Evolutionary conservation across 2,329 filamentous ascomycete genomes (phyloP), one percentile per base, ranked within the genome.

Genomic region (Beauveria medogensis): DNA sequence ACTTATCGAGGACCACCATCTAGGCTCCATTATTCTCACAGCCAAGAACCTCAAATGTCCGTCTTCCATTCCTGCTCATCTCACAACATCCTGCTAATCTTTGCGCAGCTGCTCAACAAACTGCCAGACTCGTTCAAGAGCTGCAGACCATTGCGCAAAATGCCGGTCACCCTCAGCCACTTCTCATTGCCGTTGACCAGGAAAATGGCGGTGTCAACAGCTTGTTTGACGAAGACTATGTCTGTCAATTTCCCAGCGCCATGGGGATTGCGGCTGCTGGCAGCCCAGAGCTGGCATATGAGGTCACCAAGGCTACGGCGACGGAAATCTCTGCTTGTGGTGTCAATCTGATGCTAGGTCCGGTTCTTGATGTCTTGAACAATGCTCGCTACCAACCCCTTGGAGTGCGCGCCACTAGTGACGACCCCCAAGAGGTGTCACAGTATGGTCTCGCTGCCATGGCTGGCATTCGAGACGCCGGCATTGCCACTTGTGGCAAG

Each of bases 171-270:
- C 88, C 90, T 3, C 88, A 93, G 3, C 94, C 94, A 2, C 78
- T 99, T 20, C 80, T 95, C 59, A 97, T 99, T 67, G 92, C 90
- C 44, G 79, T 97, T 43, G 94, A 97, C 71, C 94, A 99, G 72
- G 94, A 99, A 73, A 97, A 99, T 84, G 94, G 94, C 65, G 92
- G 93, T 3, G 93, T 97, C 72, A 97, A 97, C 77, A 96, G 91
- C 75, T 82, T 97, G 2, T 97, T 95, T 69, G 93, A 97, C 72
- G 92, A 96, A 67, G 91, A 94, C 69, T 94, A 92, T 71, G 93
- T 97, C 67, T 92, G 91, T 66, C 94, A 97, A 72, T 99, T 96
- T 67, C 94, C 94, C 9, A 96, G 92, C 69, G 90, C 93, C 64
- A 97, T 99, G 93, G 93, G 92, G 14, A 82, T 97, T 63, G 92